A percentile compares a stretch with the other conserved stretches of the same genome.
phyloP scores from a whole-genome alignment of 805 yeast species.

The Wickerhamiella kurtzmanii region DNA sequence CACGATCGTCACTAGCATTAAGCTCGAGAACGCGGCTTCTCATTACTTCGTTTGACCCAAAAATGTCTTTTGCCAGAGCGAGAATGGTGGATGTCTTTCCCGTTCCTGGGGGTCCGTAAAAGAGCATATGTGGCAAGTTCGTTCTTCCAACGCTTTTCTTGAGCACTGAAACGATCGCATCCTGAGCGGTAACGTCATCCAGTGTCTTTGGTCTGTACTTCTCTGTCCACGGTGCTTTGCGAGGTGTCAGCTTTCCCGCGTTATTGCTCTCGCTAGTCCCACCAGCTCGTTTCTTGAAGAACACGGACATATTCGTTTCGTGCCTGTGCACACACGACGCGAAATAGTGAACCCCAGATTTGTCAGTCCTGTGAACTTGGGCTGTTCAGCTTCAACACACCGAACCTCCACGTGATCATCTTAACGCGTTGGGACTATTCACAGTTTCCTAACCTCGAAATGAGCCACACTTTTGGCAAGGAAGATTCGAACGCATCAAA shows the following conservation, averaged over 20 bases:
- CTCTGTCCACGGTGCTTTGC: conserved; percentile 20
- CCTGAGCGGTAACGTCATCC: conserved; percentile 85
- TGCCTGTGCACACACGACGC: not conserved
- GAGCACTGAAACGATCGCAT: conserved; percentile 71
- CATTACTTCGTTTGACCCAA: conserved; percentile 67
- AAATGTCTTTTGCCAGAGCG: conserved; percentile 76
- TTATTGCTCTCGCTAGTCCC: not conserved
- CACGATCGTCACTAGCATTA: conserved; percentile 95
- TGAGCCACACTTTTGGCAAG: too few relatives aligned
- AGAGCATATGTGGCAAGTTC: conserved; percentile 62
- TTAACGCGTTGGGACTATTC: too few relatives aligned
- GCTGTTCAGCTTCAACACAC: too few relatives aligned
- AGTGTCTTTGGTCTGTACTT: conserved; percentile 67
- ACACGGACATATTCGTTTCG: not conserved
- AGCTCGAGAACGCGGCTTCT: conserved; percentile 84
- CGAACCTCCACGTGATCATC: too few relatives aligned
- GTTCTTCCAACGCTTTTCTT: conserved; percentile 66
- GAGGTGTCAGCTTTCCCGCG: conserved; percentile 6
- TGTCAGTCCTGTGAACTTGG: not conserved
- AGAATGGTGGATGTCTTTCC: conserved; percentile 83
- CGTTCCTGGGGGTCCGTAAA: conserved; percentile 93
- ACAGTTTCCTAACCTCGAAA: too few relatives aligned
- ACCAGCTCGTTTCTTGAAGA: not conserved
- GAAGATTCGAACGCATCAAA: not conserved
- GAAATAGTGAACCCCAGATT: not conserved